Base-by-base conservation (phyloP, 2,329 filamentous ascomycete species). In the Cladophialophora psammophila region DNA sequence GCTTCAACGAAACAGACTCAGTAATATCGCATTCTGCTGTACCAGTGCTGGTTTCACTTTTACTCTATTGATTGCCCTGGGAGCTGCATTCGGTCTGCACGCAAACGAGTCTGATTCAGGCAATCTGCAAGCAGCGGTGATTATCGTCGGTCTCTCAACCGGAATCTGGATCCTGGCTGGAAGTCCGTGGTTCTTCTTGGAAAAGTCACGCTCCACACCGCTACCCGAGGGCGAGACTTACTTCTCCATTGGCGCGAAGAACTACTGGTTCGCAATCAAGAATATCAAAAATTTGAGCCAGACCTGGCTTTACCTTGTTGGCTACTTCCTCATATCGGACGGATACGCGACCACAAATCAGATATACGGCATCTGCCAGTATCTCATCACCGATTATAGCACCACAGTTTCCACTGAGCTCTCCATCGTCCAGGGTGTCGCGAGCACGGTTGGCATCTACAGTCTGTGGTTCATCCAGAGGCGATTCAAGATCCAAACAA, bases 281-380 rank as follows among this genome's bases (percentile, higher is more conserved):
- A 42, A 42, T 18, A n/a, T 55, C 13, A 55, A 35, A 13, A 12
- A n/a, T 13, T 31, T 55, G 13, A 55, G 52, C 52, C 52, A 55
- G 1, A 55, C 52, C 52, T 55, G 52, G 52, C 52, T 55, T 26
- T 55, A 55, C 15, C 31, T 55, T 7, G 7, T 55, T 12, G 52
- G 52, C 7, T 55, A 34, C 10, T 55, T 55, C 32, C 52, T 55
- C 52, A 55, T 55, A 26, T 55, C 52, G 52, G 52, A 55, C 35
- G 52, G 52, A 26, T 55, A 55, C 52, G 52, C 52, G 6, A 55
- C 52, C 20, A 55, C 52, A 10, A 55, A 55, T 15, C 52, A 55
- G 18, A 35, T 55, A 8, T n/a, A 34, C 13, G 52, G 52, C 52
- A 55, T 55, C 31, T 55, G 52, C 31, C 52, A 55, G 52, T n/a